A percentile compares a stretch with the other conserved stretches of the same genome.
These are phyloP conservation scores for Talaromyces atroroseus DNA, from an alignment of 2,329 filamentous ascomycete genomes.

Conservation along the genomic window DNA sequence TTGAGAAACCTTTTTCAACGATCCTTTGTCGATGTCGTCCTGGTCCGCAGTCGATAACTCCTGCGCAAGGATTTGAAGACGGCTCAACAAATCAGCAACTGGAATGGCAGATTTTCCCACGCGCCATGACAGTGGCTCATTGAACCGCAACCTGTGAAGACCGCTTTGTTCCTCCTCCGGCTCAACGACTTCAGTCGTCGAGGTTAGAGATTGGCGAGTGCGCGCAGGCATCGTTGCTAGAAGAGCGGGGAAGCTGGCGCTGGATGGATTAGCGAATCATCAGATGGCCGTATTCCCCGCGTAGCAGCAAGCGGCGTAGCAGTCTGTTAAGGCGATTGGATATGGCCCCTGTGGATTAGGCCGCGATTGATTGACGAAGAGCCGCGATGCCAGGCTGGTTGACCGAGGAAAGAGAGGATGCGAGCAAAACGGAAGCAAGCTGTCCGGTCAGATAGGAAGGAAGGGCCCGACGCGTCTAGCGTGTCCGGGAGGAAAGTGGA, in stretches of 20 bases:
- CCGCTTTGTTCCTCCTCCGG: constrained; percentile 28
- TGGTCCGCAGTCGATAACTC: constrained; percentile 85
- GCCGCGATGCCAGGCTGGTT: background rate
- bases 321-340: background rate
- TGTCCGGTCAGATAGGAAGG: background rate
- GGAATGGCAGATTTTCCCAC: constrained; percentile 78
- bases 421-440: background rate
- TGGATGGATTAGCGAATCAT: constrained; percentile 14
- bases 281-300: constrained; percentile 3
- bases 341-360: background rate
- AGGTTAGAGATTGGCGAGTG: constrained; percentile 34
- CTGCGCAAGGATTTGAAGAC: constrained; percentile 72
- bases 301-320: background rate
- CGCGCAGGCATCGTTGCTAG: constrained; percentile 38
- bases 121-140: constrained; percentile 83
- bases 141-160: constrained; percentile 61
- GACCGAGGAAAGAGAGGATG: background rate
- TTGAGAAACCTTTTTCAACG: constrained; percentile 75
- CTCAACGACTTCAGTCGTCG: constrained; percentile 25
- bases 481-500: constrained; percentile 8
- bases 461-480: constrained; percentile 15
- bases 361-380: too few species aligned
- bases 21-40: constrained; percentile 75
- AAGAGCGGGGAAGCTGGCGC: constrained; percentile 15
- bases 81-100: constrained; percentile 72